Base-by-base conservation (phyloP, 2,329 filamentous ascomycete genomes). In the Fusarium setosum region DNA sequence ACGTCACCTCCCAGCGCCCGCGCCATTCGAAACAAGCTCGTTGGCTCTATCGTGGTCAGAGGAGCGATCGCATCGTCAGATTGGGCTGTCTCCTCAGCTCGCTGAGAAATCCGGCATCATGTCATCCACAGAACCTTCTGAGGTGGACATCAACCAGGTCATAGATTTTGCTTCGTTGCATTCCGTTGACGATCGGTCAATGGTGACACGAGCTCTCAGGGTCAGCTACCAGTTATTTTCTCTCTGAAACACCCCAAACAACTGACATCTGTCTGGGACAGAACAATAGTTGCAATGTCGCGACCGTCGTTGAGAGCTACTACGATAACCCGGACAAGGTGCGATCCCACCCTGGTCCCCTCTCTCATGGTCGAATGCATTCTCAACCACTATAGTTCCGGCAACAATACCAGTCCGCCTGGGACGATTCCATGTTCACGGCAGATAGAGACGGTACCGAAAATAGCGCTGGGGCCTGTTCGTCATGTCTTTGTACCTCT, bases 351-450 rank as follows among this genome's bases (percentile, higher is more conserved):
- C 6, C 37, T 47, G 26, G 11, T 40, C 20, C 23, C 32, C n/a
- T 49, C 24, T 15, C 18, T 41, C 20, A 49, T 54, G 35, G 51
- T 51, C 20, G 17, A 42, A 35, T 42, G 18, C 45, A 54, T 47
- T 47, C 64, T 72, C 49, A 72, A 65, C 49, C 31, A 18, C 45
- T 44, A 29, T 59, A 84, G 82, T 85, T 85, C 59, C 78, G 75
- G 40, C 73, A 75, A 51, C 80, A 84, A 72, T 86, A 87, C 65
- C 75, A 75, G 23, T 57, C 63, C n/a, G 23, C 61, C 24, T 90
- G 86, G 86, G 82, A 88, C 60, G 86, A 90, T 52, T 76, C 73
- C 26, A 79, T 81, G 40, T 90, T 88, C 61, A 74, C 74, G 5
- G 81, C 81, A 35, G 84, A 84, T 65, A 80, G 86, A 52, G 85